Conservation (phyloP, 148 eudicot genomes). For the Amaranthus hypochondriacus region DNA sequence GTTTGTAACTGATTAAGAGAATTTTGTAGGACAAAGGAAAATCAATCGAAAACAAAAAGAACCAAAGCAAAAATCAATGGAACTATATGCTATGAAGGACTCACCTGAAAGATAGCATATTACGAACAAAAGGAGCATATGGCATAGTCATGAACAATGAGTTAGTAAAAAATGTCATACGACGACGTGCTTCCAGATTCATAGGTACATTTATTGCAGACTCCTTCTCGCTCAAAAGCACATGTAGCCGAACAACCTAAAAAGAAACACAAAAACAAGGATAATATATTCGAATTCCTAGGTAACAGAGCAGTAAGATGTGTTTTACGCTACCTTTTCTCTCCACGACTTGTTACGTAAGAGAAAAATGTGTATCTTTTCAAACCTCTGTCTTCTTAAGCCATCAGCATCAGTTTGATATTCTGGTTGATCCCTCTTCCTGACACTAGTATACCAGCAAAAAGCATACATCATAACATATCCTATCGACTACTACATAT, state of each 20-base stretch:
- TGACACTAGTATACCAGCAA: slow-evolving; percentile 37
- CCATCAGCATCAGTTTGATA: slow-evolving; percentile 27
- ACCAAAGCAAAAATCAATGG: background rate
- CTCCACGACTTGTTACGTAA: slow-evolving; percentile 54
- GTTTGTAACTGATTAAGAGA: background rate
- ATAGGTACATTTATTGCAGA: slow-evolving; percentile 96
- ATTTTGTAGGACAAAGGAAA: background rate
- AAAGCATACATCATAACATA: background rate
- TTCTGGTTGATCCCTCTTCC: slow-evolving; percentile 36
- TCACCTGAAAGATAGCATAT: slow-evolving; percentile 98
- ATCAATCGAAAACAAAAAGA: background rate
- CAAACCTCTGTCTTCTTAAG: slow-evolving; percentile 69
- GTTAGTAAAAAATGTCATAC: slow-evolving; percentile 92
- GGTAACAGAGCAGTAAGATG: background rate
- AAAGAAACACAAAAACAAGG: background rate
- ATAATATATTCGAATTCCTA: background rate
- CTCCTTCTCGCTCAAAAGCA: slow-evolving; percentile 89
- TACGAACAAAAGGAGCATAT: slow-evolving; percentile 84
- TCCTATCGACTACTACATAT: background rate
- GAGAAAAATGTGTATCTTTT: slow-evolving; percentile 53
- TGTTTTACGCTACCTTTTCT: slow-evolving; percentile 55
- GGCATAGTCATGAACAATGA: slow-evolving; percentile 98
- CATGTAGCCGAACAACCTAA: slow-evolving; percentile 84
- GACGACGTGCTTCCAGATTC: slow-evolving; percentile 95
- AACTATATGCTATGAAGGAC: slow-evolving; percentile 13